phyloP scores from a whole-genome alignment of 805 yeast species.

The Yamadazyma endophytica region DNA sequence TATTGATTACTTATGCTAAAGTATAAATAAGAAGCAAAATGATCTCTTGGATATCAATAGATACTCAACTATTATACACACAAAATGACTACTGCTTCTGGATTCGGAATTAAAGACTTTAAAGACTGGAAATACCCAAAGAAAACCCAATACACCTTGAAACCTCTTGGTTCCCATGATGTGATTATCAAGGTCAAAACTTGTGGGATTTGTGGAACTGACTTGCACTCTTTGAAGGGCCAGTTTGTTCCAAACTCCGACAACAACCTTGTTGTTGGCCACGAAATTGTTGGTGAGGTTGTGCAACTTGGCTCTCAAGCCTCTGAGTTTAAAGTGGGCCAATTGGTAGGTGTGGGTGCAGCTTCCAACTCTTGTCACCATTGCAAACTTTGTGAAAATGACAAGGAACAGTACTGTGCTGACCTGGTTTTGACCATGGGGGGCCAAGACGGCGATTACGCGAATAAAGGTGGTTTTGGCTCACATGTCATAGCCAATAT shows the following conservation, averaged over 20 bases:
- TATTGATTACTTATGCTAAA: too few relatives aligned
- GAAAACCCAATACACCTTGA: conserved; percentile 6
- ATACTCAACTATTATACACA: too few relatives aligned
- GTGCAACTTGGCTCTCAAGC: conserved; percentile 58
- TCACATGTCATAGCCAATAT: conserved; percentile 43
- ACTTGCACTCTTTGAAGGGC: conserved; percentile 48
- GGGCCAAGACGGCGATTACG: conserved; percentile 31
- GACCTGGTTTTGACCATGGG: conserved; percentile 50
- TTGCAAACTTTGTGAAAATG: conserved; percentile 50
- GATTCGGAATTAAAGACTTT: conserved; percentile 3
- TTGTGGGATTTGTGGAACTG: conserved; percentile 65
- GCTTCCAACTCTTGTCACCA: conserved; percentile 56
- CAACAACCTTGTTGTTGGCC: conserved; percentile 50
- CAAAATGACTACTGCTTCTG: too few relatives aligned
- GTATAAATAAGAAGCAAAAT: too few relatives aligned
- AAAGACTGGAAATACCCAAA: conserved; percentile 5
- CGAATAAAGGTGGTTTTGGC: conserved; percentile 48
- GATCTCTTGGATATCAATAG: too few relatives aligned
- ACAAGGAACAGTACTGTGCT: conserved; percentile 48
- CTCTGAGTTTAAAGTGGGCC: conserved; percentile 53
- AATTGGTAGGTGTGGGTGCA: conserved; percentile 81
- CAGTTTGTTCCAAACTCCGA: conserved; percentile 41
- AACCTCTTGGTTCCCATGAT: conserved; percentile 5
- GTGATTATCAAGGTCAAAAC: conserved; percentile 12
- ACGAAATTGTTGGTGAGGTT: conserved; percentile 63